These are phyloP conservation scores for Penicillium italicum DNA, from an alignment of 2,329 filamentous ascomycete species.

Conservation along the genomic window DNA sequence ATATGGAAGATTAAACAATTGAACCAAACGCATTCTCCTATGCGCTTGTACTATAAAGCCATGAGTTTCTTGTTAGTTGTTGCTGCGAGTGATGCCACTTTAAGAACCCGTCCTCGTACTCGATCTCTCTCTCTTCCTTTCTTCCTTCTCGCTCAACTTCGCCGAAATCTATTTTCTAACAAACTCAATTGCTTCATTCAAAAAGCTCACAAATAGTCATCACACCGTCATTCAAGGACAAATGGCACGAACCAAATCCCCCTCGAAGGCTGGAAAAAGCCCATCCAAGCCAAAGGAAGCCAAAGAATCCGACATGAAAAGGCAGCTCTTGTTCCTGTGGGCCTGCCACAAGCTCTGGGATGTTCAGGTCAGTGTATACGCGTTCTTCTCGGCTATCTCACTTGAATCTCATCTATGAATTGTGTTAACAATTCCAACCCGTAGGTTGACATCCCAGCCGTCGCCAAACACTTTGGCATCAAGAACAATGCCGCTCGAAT, in stretches of 20 bases:
- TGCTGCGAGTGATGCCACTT: neutral
- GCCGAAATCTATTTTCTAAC: neutral
- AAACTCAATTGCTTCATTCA: no score
- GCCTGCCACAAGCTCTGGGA: neutral
- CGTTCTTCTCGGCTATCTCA: neutral
- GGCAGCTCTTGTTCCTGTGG: constrained; percentile 1
- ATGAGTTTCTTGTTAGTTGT: neutral
- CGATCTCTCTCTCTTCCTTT: no score
- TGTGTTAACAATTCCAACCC: neutral
- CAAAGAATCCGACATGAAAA: neutral
- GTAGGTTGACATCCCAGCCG: neutral
- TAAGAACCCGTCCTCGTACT: neutral
- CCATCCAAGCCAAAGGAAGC: neutral
- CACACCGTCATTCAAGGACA: neutral
- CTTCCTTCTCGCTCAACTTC: neutral
- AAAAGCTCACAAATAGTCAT: neutral
- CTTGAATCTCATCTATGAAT: neutral
- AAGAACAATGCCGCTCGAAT: neutral
- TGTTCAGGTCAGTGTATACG: neutral
- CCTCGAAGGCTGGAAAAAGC: neutral
- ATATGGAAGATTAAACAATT: neutral
- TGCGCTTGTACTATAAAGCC: neutral
- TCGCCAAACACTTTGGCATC: neutral
- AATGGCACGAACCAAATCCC: neutral
- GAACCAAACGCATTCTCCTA: neutral